These are phyloP conservation scores for Diaporthe aspalathi DNA, from an alignment of 2,329 filamentous ascomycete species.

Conservation along the genomic window DNA sequence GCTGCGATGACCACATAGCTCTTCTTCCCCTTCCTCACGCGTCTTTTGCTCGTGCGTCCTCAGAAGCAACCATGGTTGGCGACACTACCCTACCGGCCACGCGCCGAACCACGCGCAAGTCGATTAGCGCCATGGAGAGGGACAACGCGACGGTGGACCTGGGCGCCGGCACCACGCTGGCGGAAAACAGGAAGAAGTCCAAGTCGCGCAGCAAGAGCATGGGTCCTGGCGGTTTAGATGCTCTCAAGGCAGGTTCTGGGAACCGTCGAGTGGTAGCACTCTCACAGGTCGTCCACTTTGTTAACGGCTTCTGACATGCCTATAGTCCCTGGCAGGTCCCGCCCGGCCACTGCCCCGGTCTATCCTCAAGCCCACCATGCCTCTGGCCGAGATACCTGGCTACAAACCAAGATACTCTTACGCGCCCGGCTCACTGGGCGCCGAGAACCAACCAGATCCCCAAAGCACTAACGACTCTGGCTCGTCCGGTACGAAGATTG, in stretches of 20 bases:
- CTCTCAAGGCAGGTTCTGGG: slow-evolving; percentile 78
- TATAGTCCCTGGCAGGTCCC: slow-evolving; percentile 66
- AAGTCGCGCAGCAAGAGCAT: slow-evolving; percentile 91
- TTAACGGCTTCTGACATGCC: slow-evolving; percentile 41
- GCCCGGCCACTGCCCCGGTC: slow-evolving; percentile 68
- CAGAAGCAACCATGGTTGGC: slow-evolving; percentile 40
- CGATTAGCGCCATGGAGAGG: slow-evolving; percentile 77
- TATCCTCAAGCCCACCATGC: slow-evolving; percentile 84
- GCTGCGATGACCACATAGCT: slow-evolving; percentile 30
- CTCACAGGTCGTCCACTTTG: slow-evolving; percentile 48
- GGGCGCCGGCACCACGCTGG: slow-evolving; percentile 64
- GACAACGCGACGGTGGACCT: slow-evolving; percentile 82
- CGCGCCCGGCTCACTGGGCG: slow-evolving; percentile 52
- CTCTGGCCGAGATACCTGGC: slow-evolving; percentile 75
- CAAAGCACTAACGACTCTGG: slow-evolving; percentile 52
- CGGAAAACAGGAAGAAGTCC: slow-evolving; percentile 69
- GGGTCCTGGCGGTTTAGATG: slow-evolving; percentile 89
- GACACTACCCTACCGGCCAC: slow-evolving; percentile 66
- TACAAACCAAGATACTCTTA: slow-evolving; percentile 67
- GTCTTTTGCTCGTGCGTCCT: not conserved
- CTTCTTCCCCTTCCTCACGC: slow-evolving; percentile 19
- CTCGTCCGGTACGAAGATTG: slow-evolving; percentile 66
- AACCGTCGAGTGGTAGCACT: slow-evolving; percentile 80
- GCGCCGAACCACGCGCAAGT: slow-evolving; percentile 72
- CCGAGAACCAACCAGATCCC: slow-evolving; percentile 58